phyloP scores from a whole-genome alignment of 805 yeast genomes.

The Yarrowia keelungensis region DNA sequence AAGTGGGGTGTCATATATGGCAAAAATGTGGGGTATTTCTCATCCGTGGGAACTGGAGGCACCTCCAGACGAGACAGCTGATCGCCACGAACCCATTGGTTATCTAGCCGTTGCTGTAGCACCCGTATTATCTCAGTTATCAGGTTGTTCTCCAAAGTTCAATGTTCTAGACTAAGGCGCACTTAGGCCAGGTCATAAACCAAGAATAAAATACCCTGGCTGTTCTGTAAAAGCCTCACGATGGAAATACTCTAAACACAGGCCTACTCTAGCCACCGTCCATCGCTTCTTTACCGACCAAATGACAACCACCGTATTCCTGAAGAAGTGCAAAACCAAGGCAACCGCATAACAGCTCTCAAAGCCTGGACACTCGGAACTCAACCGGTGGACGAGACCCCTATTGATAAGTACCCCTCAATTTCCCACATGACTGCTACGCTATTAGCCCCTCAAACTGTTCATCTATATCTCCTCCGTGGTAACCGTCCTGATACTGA shows the following conservation, averaged over 20 bases:
- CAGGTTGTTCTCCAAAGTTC: neutral
- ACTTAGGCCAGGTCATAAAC: conserved; percentile 13
- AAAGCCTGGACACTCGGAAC: neutral
- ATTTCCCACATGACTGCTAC: conserved; percentile 6
- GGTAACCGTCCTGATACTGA: neutral
- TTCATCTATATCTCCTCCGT: neutral
- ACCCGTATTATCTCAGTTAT: neutral
- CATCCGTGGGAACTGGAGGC: neutral
- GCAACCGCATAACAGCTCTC: neutral
- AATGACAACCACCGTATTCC: neutral
- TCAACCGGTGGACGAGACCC: neutral
- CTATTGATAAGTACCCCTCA: conserved; percentile 22
- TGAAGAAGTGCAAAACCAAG: neutral
- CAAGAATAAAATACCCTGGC: neutral
- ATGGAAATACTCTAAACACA: neutral
- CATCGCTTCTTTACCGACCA: neutral
- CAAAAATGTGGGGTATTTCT: neutral
- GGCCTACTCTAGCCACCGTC: neutral
- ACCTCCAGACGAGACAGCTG: neutral
- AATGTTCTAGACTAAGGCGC: conserved; percentile 15
- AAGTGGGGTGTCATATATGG: conserved; percentile 13
- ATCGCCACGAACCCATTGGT: neutral
- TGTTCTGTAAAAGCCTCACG: conserved; percentile 16
- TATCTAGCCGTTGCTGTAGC: neutral
- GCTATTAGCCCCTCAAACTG: neutral